These are phyloP conservation scores for Metschnikowia matae DNA, from an alignment of 805 yeast genomes.

Conservation along the genomic window DNA sequence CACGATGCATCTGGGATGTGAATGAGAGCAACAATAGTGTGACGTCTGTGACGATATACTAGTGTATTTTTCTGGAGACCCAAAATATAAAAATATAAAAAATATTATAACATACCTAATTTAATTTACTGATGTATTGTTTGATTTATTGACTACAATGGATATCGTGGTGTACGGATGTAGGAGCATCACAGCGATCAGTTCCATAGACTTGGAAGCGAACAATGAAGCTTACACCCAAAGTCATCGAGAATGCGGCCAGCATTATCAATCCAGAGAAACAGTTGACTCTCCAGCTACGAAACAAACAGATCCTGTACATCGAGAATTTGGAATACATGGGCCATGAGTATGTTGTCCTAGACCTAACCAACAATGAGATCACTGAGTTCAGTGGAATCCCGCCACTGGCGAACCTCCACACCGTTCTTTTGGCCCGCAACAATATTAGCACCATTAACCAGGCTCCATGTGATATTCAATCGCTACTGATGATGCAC, in stretches of 20 bases:
- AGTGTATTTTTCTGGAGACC: not conserved
- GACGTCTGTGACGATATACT: conserved; percentile 36
- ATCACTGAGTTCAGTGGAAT: conserved; percentile 50
- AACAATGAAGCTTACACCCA: conserved; percentile 36
- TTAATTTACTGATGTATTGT: no score
- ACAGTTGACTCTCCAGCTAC: conserved; percentile 31
- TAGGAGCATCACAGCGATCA: not conserved
- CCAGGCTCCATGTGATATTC: conserved; percentile 28
- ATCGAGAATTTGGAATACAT: conserved; percentile 35
- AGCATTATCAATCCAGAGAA: conserved; percentile 33
- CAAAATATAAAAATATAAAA: not conserved
- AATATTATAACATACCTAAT: not conserved
- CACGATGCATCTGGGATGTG: conserved; percentile 42
- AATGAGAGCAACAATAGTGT: conserved; percentile 34
- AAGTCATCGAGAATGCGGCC: conserved; percentile 28
- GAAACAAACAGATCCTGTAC: conserved; percentile 29
- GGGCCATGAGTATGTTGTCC: conserved; percentile 38
- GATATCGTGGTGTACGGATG: not conserved
- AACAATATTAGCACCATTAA: conserved; percentile 51
- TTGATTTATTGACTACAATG: no score
- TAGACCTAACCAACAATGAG: conserved; percentile 77
- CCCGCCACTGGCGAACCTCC: conserved; percentile 41
- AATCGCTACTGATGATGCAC: conserved; percentile 47
- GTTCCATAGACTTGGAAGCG: not conserved
- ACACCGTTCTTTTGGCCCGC: conserved; percentile 56